Conservation (phyloP, 495 filamentous ascomycete species). For the Pyrenula massariospora region DNA sequence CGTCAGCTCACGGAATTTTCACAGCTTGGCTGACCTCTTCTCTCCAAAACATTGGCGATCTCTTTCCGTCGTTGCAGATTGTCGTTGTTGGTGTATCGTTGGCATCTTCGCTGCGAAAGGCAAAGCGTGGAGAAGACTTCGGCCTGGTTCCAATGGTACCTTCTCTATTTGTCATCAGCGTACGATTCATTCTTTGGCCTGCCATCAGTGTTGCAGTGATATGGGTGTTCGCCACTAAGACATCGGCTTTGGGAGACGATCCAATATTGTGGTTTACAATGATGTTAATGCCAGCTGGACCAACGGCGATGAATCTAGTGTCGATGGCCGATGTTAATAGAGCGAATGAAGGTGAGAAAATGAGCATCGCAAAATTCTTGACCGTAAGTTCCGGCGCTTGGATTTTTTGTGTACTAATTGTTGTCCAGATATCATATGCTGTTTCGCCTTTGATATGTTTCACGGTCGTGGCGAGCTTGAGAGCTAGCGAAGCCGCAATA, state of each 20-base stretch:
- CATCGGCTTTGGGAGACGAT: slow-evolving; percentile 42
- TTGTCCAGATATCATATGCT: slow-evolving; percentile 30
- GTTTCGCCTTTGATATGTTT: slow-evolving; percentile 41
- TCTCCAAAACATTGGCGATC: slow-evolving; percentile 51
- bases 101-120: slow-evolving; percentile 35
- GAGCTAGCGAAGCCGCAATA: slow-evolving; percentile 27
- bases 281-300: slow-evolving; percentile 70
- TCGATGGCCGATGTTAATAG: slow-evolving; percentile 55
- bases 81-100: slow-evolving; percentile 64
- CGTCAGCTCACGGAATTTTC: slow-evolving; percentile 35
- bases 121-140: slow-evolving; percentile 34
- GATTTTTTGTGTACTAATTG: not conserved
- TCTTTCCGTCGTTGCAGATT: slow-evolving; percentile 63
- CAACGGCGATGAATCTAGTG: slow-evolving; percentile 57
- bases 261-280: slow-evolving; percentile 66
- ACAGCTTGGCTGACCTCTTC: slow-evolving; percentile 61
- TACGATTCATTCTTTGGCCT: slow-evolving; percentile 60
- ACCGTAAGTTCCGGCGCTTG: slow-evolving; percentile 35
- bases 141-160: slow-evolving; percentile 38
- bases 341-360: slow-evolving; percentile 45
- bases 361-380: slow-evolving; percentile 58
- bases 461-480: slow-evolving; percentile 37
- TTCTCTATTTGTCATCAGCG: slow-evolving; percentile 39
- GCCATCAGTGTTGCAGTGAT: slow-evolving; percentile 45
- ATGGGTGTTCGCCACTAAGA: slow-evolving; percentile 49